Base-by-base conservation (phyloP, 345 rosid genomes). In the Moricandia moricandioides region DNA sequence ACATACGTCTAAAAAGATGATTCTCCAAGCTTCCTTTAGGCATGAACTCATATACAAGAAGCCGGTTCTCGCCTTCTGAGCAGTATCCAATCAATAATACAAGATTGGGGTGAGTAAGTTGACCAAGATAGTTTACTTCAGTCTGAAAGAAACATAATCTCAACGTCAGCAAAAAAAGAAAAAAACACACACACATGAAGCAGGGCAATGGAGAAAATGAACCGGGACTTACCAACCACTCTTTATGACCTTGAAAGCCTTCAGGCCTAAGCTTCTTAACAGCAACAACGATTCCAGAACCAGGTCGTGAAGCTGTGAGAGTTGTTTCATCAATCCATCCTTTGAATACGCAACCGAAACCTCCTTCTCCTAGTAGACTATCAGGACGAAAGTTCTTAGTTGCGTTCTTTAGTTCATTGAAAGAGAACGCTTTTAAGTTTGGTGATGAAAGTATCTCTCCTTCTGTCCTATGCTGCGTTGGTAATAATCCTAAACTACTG, bases 201-300 rank as follows among this genome's bases (percentile, higher is more conserved):
- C 27, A 74, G 24, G 5, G 18, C 7, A 43, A 43, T 29, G 11
- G 29, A 27, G 14, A 33, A 30, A 16, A 16, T 26, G 84, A 47
- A 82, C 66, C 78, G 85, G 70, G 55, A 43, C 86, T 92, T 49
- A 95, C 99, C 97, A 95, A 68, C 99, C 99, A 95, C 86, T 95
- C 99, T 85, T 95, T 92, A 83, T 95, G 99, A 67, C 99, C 99
- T 79, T 95, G 99, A 80, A 86, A 89, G 39, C 99, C 97, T 79
- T 95, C 97, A 67, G 97, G 96, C 76, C 89, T 95, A 59, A 95
- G 96, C 81, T 82, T 89, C 85, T 95, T 95, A 63, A 90, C 99
- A 54, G 99, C 99, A 74, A 95, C 86, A 65, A 92, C 99, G 86
- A 89, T 83, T 73, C 97, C 92, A 0, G 89, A 90, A 52, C 96